phyloP scores from a whole-genome alignment of 2,329 filamentous ascomycete species.

The Cucurbitaria berberidis region DNA sequence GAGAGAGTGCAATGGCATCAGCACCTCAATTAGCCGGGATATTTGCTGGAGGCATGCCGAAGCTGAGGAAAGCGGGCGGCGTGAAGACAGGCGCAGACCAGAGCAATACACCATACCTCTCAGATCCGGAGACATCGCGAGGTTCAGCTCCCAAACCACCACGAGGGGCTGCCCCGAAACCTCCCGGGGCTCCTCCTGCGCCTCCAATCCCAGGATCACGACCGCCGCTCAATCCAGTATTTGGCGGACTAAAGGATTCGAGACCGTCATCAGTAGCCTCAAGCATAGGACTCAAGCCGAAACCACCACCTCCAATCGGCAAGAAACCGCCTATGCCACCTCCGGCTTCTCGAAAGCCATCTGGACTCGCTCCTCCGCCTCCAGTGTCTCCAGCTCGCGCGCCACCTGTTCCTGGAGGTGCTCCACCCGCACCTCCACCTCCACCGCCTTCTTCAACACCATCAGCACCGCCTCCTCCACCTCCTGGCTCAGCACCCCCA shows the following conservation, averaged over 20 bases:
- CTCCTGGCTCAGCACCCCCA: conserved; percentile 50
- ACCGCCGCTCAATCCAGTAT: conserved; percentile 65
- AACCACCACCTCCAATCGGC: conserved; percentile 76
- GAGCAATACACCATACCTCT: conserved; percentile 74
- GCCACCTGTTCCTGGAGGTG: conserved; percentile 44
- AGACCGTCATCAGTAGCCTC: conserved; percentile 68
- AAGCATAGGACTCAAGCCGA: conserved; percentile 64
- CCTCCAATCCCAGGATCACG: conserved; percentile 60
- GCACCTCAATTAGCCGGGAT: conserved; percentile 83
- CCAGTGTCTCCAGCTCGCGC: conserved; percentile 53
- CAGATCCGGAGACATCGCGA: conserved; percentile 73
- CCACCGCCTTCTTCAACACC: conserved; percentile 50
- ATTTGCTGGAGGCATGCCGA: conserved; percentile 94
- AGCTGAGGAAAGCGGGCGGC: conserved; percentile 85
- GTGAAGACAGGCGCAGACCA: conserved; percentile 62
- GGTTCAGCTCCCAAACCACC: conserved; percentile 62
- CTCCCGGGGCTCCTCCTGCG: conserved; percentile 55
- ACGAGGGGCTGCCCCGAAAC: conserved; percentile 56
- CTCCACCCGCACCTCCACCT: conserved; percentile 47
- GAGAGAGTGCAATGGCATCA: conserved; percentile 33
- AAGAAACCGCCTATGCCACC: conserved; percentile 72
- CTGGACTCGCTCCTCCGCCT: conserved; percentile 53
- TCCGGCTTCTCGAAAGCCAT: conserved; percentile 63
- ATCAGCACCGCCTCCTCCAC: conserved; percentile 51
- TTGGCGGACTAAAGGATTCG: conserved; percentile 56